These are phyloP conservation scores for Nyssa sinensis DNA, from an alignment of 148 eudicot species.

Conservation along the genomic window DNA sequence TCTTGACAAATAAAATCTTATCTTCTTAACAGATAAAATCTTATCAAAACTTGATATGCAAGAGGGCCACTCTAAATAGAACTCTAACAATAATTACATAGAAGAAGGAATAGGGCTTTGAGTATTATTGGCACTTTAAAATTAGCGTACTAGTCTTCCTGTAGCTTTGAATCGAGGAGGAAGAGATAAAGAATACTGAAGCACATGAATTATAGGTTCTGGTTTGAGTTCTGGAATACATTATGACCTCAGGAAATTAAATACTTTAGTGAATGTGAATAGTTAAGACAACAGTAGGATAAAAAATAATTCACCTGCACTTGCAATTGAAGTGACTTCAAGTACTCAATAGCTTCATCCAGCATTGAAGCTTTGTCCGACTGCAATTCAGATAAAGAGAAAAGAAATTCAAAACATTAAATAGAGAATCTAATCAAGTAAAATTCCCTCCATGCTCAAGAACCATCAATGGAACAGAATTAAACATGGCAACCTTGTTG, in stretches of 20 bases:
- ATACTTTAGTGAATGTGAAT: no score
- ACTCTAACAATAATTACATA: neutral
- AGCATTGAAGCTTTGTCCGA: slow-evolving; percentile 91
- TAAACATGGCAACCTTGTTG: slow-evolving; percentile 50
- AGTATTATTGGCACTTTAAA: neutral
- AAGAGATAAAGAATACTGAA: neutral
- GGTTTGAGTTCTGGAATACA: no score
- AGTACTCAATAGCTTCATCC: slow-evolving; percentile 83
- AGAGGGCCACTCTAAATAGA: no score
- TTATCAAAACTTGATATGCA: no score
- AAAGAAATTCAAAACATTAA: neutral
- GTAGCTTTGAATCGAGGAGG: neutral
- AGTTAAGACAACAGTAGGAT: no score
- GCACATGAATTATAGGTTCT: no score
- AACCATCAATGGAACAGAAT: neutral
- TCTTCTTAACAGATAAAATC: no score
- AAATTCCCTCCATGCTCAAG: neutral
- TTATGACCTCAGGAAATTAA: no score
- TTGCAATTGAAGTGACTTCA: slow-evolving; percentile 75
- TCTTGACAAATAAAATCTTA: no score
- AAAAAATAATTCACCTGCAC: slow-evolving; percentile 52
- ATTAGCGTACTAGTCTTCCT: neutral
- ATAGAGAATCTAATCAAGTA: neutral
- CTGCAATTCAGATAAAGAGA: slow-evolving; percentile 29
- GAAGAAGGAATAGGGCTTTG: neutral